phyloP scores from a whole-genome alignment of 2,329 filamentous ascomycete species.

The Tolypocladium tundrense region DNA sequence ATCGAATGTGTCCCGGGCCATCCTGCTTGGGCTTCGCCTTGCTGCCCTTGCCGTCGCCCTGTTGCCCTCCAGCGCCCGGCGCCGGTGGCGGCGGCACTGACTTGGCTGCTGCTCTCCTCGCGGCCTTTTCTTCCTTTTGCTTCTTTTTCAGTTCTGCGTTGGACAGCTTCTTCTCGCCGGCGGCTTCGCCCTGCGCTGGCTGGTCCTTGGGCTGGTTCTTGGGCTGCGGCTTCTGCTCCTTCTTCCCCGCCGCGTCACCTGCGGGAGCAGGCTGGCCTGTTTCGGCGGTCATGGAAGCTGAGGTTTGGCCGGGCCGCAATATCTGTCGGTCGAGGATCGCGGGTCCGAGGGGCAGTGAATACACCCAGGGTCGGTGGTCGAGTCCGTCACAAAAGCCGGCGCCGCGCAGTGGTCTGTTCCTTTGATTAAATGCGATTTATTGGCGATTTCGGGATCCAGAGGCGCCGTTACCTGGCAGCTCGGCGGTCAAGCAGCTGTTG shows the following conservation, averaged over 20 bases:
- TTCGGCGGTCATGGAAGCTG: slow-evolving; percentile 20
- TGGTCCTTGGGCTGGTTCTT: slow-evolving; percentile 14
- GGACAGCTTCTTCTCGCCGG: slow-evolving; percentile 49
- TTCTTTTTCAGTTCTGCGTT: slow-evolving; percentile 78
- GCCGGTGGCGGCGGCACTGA: slow-evolving; percentile 35
- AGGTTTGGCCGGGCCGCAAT: background rate
- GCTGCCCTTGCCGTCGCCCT: slow-evolving; percentile 33
- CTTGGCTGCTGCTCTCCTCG: slow-evolving; percentile 65
- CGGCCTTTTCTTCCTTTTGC: slow-evolving; percentile 85
- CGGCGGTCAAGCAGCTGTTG: background rate
- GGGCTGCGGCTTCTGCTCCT: slow-evolving; percentile 10
- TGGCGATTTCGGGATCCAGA: background rate
- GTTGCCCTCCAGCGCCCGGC: slow-evolving; percentile 24
- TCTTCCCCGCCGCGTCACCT: slow-evolving; percentile 13
- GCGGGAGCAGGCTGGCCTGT: slow-evolving; percentile 17
- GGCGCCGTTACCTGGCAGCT: background rate
- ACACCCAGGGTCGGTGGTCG: background rate
- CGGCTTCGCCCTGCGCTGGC: slow-evolving; percentile 3
- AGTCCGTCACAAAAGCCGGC: background rate
- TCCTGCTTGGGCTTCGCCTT: slow-evolving; percentile 39
- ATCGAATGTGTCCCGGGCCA: slow-evolving; percentile 22
- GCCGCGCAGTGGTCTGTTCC: background rate
- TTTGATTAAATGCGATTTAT: background rate
- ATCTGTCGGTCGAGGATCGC: background rate
- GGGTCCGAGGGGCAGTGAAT: background rate